These are phyloP conservation scores for Teratosphaeria gauchensis DNA, from an alignment of 2,329 filamentous ascomycete species.

Conservation along the genomic window DNA sequence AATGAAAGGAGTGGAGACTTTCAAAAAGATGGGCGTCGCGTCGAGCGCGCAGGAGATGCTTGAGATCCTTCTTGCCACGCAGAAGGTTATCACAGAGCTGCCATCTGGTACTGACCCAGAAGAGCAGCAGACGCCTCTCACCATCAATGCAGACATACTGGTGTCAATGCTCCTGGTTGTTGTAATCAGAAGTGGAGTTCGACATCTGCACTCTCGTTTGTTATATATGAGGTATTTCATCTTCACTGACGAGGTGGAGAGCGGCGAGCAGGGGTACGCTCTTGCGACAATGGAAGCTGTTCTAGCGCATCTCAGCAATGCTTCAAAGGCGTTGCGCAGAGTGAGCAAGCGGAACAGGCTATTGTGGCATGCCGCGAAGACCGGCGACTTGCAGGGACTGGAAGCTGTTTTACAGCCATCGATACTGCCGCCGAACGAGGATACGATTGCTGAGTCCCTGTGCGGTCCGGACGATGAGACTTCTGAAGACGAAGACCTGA, in stretches of 20 bases:
- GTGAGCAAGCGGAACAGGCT: constrained; percentile 78
- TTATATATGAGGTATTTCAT: constrained; percentile 97
- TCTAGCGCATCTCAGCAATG: constrained; percentile 72
- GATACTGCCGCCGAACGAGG: constrained; percentile 7
- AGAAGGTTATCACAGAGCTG: constrained; percentile 65
- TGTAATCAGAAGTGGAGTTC: constrained; percentile 80
- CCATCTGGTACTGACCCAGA: not conserved
- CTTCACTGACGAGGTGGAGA: constrained; percentile 95
- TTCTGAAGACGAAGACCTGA: constrained; percentile 8
- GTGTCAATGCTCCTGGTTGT: constrained; percentile 87
- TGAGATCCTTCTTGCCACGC: constrained; percentile 64
- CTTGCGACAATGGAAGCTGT: constrained; percentile 94
- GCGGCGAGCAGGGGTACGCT: constrained; percentile 90
- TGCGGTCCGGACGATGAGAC: constrained; percentile 10
- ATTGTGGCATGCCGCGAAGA: constrained; percentile 76
- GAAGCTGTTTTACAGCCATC: constrained; percentile 67
- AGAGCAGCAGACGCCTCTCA: constrained; percentile 49
- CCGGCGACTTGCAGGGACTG: constrained; percentile 66
- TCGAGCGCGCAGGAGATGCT: constrained; percentile 85
- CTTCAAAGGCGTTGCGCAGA: constrained; percentile 70
- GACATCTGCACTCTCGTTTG: constrained; percentile 77
- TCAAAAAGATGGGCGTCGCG: constrained; percentile 71
- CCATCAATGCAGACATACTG: constrained; percentile 78
- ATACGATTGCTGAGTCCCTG: constrained; percentile 10
- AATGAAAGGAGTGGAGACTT: constrained; percentile 72